Percentiles rank a stretch among this genome's conserved stretches.
phyloP scores from a whole-genome alignment of 495 filamentous ascomycete species.

The Collariella sp. region DNA sequence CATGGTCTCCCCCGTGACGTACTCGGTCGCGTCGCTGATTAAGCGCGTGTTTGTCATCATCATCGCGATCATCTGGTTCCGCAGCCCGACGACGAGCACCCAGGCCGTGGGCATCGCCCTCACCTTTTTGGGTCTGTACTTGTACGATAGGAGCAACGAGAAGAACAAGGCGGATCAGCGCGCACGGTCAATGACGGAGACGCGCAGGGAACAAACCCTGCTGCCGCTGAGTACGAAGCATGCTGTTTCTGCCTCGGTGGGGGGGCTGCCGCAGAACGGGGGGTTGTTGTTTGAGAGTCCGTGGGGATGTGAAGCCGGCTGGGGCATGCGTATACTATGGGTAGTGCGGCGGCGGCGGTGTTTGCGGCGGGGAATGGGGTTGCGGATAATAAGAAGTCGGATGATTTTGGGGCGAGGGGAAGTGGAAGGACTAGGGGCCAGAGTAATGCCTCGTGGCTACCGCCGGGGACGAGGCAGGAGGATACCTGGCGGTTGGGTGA shows the following conservation, averaged over 20 bases:
- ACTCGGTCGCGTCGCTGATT: constrained; percentile 88
- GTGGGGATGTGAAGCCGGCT: constrained; percentile 13
- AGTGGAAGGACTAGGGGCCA: constrained; percentile 45
- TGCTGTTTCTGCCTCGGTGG: background rate
- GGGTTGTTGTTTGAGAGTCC: constrained; percentile 30
- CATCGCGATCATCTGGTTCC: constrained; percentile 94
- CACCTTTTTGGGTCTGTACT: constrained; percentile 87
- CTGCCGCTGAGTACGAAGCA: constrained; percentile 54
- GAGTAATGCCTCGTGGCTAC: constrained; percentile 57
- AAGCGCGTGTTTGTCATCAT: constrained; percentile 97
- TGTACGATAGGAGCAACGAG: constrained; percentile 89
- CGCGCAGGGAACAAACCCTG: constrained; percentile 43
- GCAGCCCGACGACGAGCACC: constrained; percentile 69
- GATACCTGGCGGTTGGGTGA: constrained; percentile 67
- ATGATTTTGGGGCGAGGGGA: constrained; percentile 32
- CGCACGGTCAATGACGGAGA: constrained; percentile 42
- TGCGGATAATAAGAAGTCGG: constrained; percentile 52
- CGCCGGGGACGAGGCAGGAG: constrained; percentile 68
- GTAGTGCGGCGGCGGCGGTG: constrained; percentile 8
- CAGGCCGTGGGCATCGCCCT: constrained; percentile 80
- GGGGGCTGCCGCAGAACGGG: constrained; percentile 5
- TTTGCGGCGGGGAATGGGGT: constrained; percentile 1
- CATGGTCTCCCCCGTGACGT: constrained; percentile 90
- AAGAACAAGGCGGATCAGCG: constrained; percentile 75
- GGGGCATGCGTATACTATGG: constrained; percentile 6